phyloP scores from a whole-genome alignment of 1,284 basidiomycete genomes.

The Rhodofomes roseus region DNA sequence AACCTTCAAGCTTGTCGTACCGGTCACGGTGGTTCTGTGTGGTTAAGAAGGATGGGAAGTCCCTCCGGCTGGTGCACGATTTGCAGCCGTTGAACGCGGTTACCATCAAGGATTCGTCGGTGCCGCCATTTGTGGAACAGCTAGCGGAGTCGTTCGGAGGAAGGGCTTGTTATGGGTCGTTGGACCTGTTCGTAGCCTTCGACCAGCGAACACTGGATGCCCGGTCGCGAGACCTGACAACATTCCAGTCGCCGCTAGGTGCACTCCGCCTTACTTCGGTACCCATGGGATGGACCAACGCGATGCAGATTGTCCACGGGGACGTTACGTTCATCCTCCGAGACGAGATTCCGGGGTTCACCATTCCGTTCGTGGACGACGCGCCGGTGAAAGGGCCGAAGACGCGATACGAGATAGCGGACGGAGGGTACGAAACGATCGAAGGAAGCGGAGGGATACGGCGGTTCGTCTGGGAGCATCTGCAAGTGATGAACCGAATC shows the following conservation, averaged over 20 bases:
- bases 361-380: conserved; percentile 3
- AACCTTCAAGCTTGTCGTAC: conserved; percentile 35
- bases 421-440: not conserved
- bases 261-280: conserved; percentile 20
- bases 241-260: conserved; percentile 15
- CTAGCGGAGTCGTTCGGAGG: conserved; percentile 23
- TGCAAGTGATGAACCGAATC: conserved; percentile 26
- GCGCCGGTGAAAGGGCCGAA: conserved; percentile 8
- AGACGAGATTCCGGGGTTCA: conserved; percentile 25
- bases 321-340: conserved; percentile 31
- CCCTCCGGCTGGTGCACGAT: conserved; percentile 28
- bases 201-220: conserved; percentile 17
- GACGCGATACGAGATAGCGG: conserved; percentile 1
- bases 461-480: conserved; percentile 30
- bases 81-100: conserved; percentile 30
- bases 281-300: conserved; percentile 38
- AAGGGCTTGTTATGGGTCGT: conserved; percentile 17
- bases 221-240: conserved; percentile 24
- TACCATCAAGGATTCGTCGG: conserved; percentile 25
- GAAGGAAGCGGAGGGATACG: conserved; percentile 19
- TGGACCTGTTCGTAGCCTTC: conserved; percentile 21
- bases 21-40: conserved; percentile 36
- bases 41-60: conserved; percentile 33
- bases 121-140: conserved; percentile 24
- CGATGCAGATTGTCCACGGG: conserved; percentile 31